These are phyloP conservation scores for Erucastrum elatum DNA, from an alignment of 345 rosid species.

Conservation along the genomic window DNA sequence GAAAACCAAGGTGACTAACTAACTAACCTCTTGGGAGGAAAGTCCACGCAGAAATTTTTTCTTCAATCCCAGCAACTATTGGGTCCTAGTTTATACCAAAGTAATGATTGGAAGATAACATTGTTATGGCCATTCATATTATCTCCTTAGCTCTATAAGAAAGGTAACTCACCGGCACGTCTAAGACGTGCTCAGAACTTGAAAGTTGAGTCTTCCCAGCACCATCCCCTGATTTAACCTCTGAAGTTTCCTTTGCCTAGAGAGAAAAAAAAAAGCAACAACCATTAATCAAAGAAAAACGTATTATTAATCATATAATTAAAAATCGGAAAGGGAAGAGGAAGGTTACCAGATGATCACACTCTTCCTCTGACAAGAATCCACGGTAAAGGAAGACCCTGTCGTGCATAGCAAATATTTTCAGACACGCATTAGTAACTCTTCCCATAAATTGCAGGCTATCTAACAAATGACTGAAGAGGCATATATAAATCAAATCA, in stretches of 20 bases:
- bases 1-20: constrained; percentile 2
- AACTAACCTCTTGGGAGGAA: constrained; percentile 71
- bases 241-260: constrained; percentile 3
- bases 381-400: constrained; percentile 76
- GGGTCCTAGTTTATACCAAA: constrained; percentile 51
- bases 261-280: neutral
- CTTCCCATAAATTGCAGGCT: neutral
- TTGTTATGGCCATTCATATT: neutral
- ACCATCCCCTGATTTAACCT: constrained; percentile 33
- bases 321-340: neutral
- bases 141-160: no score
- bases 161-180: constrained; percentile 18
- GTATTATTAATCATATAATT: neutral
- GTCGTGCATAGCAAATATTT: constrained; percentile 30
- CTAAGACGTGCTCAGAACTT: constrained; percentile 38
- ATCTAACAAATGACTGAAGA: neutral
- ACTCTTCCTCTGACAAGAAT: constrained; percentile 71
- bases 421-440: constrained; percentile 22
- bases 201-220: constrained; percentile 37
- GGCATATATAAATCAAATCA: neutral
- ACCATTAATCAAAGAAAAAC: neutral
- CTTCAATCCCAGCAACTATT: constrained; percentile 62
- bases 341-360: constrained; percentile 69
- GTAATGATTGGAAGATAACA: neutral
- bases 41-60: constrained; percentile 83